A percentile compares a stretch with the other conserved stretches of the same genome.
Conservation (phyloP, 768 basidiomycete genomes). For the Sarcomyxa edulis region DNA sequence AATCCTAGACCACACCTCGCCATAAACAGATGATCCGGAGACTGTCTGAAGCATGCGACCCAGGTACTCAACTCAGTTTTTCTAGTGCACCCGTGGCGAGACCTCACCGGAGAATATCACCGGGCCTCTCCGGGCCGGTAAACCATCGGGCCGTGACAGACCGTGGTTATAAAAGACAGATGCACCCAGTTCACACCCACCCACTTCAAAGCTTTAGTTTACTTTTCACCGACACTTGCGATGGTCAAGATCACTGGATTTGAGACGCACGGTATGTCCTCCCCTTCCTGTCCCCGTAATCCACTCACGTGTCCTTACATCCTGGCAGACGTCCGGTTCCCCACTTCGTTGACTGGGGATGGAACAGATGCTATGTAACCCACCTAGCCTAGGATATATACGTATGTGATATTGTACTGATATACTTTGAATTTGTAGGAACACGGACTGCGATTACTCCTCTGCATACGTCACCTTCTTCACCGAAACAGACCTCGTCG, state of each 20-base stretch:
- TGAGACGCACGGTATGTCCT: conserved; percentile 48
- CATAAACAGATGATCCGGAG: too few species aligned
- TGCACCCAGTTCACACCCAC: too few species aligned
- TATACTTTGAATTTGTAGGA: conserved; percentile 44
- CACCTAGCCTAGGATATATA: not conserved
- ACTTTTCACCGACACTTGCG: not conserved
- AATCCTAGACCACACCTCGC: too few species aligned
- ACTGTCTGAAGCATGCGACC: too few species aligned
- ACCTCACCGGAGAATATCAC: too few species aligned
- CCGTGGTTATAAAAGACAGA: too few species aligned
- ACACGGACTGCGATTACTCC: conserved; percentile 93
- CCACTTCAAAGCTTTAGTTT: too few species aligned
- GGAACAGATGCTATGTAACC: conserved; percentile 89
- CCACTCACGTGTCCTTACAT: not conserved
- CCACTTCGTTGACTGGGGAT: conserved; percentile 86
- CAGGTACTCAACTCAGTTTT: too few species aligned
- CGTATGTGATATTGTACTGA: not conserved
- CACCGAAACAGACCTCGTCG: conserved; percentile 71
- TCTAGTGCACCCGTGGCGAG: too few species aligned
- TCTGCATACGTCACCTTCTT: conserved; percentile 83
- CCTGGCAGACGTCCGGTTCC: conserved; percentile 78
- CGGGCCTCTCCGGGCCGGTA: too few species aligned
- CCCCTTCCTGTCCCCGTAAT: not conserved
- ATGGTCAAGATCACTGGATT: conserved; percentile 48
- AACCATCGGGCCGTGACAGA: too few species aligned